Conservation (phyloP, 306 rosid genomes). For the peach (Prunus persica) region DNA sequence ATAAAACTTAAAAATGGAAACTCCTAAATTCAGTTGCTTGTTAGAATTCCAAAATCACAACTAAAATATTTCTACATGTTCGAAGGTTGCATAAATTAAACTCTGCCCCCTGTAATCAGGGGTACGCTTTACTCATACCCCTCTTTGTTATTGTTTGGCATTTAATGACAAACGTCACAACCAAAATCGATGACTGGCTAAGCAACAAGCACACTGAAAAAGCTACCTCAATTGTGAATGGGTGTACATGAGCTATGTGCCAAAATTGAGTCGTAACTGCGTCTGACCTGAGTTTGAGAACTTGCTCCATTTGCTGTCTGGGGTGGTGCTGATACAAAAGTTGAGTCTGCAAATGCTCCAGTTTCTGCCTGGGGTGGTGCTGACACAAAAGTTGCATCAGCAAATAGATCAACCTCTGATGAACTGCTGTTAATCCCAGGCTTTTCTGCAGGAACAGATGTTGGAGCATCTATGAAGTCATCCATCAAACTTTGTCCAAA, state of each 20-base stretch:
- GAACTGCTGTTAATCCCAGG: constrained; percentile 33
- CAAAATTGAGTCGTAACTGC: background rate
- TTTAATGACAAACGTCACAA: background rate
- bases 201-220: background rate
- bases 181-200: background rate
- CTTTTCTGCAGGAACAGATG: constrained; percentile 60
- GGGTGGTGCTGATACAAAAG: constrained; percentile 62
- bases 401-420: constrained; percentile 89
- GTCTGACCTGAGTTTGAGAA: constrained; percentile 60
- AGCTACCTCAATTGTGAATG: background rate
- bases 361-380: constrained; percentile 57
- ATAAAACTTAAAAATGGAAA: background rate
- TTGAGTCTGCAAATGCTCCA: constrained; percentile 63
- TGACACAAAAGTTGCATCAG: constrained; percentile 85
- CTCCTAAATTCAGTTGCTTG: background rate
- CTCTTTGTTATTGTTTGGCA: background rate
- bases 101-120: background rate
- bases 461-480: constrained; percentile 85
- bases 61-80: background rate
- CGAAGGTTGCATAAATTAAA: background rate
- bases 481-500: constrained; percentile 79
- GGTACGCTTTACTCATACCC: background rate
- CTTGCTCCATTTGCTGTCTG: constrained; percentile 47
- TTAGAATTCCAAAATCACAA: background rate
- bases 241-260: background rate